Evolutionary conservation across 306 rosid species (phyloP).

Genomic region (Cucurbita pepo): DNA sequence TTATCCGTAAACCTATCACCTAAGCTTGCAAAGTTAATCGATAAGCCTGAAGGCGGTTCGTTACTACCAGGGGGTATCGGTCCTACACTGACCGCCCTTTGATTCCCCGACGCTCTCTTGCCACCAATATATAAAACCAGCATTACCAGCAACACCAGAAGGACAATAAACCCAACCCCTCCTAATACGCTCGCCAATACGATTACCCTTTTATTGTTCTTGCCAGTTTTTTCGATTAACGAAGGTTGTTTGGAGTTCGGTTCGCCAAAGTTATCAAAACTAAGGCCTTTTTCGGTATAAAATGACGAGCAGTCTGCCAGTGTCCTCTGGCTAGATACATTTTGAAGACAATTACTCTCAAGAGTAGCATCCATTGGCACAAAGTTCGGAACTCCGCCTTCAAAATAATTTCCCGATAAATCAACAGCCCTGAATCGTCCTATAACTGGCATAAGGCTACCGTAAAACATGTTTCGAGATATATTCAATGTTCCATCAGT

Average conservation of each 20-base stretch:
- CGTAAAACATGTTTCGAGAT: slow-evolving; percentile 61
- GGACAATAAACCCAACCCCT: slow-evolving; percentile 44
- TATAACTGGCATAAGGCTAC: slow-evolving; percentile 32
- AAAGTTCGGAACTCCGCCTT: slow-evolving; percentile 42
- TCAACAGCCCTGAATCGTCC: slow-evolving; percentile 41
- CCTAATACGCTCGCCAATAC: slow-evolving; percentile 64
- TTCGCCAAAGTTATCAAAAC: slow-evolving; percentile 47
- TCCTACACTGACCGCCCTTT: slow-evolving; percentile 44
- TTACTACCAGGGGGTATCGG: slow-evolving; percentile 37
- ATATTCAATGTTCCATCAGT: slow-evolving; percentile 29
- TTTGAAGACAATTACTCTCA: slow-evolving; percentile 54
- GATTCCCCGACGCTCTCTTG: slow-evolving; percentile 25
- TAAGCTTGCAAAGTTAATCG: slow-evolving; percentile 31
- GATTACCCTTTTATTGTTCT: slow-evolving; percentile 33
- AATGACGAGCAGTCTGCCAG: slow-evolving; percentile 42
- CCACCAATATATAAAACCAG: slow-evolving; percentile 18
- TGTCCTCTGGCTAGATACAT: slow-evolving; percentile 40
- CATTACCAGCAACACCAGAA: slow-evolving; percentile 23
- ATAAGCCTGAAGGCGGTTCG: slow-evolving; percentile 31
- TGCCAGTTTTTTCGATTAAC: slow-evolving; percentile 14
- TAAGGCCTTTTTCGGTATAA: slow-evolving; percentile 44
- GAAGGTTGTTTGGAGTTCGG: slow-evolving; percentile 28
- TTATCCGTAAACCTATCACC: slow-evolving; percentile 70
- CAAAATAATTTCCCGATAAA: slow-evolving; percentile 63
- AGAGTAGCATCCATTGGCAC: slow-evolving; percentile 27